Percentiles rank a stretch among this genome's conserved stretches.
Evolutionary conservation across 306 rosid genomes (phyloP).

Genomic region (Fagus crenata): DNA sequence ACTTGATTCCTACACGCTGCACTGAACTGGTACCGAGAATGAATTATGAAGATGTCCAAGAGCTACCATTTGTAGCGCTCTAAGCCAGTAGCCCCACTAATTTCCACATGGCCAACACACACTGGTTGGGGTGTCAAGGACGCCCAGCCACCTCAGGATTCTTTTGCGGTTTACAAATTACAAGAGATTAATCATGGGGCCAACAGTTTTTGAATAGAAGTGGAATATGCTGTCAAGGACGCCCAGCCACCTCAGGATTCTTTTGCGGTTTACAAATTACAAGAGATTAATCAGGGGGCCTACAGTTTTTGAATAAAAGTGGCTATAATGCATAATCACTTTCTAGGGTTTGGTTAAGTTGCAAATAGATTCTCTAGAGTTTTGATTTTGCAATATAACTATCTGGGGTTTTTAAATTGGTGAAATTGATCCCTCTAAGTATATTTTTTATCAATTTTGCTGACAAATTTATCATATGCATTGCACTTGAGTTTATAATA

Average conservation of each 20-base stretch:
- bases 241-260: slow-evolving; percentile 7
- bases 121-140: not conserved
- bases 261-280: slow-evolving; percentile 16
- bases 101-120: slow-evolving; percentile 33
- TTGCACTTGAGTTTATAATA: no score
- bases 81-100: not conserved
- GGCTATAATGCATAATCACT: no score
- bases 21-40: not conserved
- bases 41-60: not conserved
- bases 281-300: not conserved
- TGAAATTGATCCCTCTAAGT: no score
- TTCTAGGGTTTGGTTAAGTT: no score
- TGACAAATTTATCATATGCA: no score
- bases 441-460: no score
- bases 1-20: not conserved
- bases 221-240: slow-evolving; percentile 18
- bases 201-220: not conserved
- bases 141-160: slow-evolving; percentile 7
- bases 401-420: no score
- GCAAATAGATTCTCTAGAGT: no score
- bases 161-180: slow-evolving; percentile 14
- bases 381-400: no score
- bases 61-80: not conserved
- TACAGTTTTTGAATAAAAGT: not conserved
- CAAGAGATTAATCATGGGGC: not conserved